Conservation (phyloP, 2,329 filamentous ascomycete genomes). For the Coleophoma eucalyptorum region DNA sequence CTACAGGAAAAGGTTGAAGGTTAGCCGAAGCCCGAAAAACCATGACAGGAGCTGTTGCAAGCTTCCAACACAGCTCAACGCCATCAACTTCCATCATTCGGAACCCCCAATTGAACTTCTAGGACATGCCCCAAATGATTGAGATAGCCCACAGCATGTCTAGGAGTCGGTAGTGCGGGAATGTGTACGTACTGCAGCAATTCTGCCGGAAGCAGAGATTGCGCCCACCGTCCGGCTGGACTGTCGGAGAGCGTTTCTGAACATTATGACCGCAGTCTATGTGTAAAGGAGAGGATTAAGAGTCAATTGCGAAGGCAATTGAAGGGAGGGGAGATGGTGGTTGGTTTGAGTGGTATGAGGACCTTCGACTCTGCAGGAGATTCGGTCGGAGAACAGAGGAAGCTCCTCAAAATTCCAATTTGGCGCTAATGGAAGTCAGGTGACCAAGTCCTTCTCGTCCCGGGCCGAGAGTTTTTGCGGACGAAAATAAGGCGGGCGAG, state of each 20-base stretch:
- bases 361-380: slow-evolving; percentile 15
- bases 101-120: slow-evolving; percentile 31
- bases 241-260: slow-evolving; percentile 97
- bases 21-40: slow-evolving; percentile 51
- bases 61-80: slow-evolving; percentile 34
- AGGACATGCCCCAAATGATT: slow-evolving; percentile 31
- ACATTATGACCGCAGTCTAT: slow-evolving; percentile 69
- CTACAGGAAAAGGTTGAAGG: slow-evolving; percentile 53
- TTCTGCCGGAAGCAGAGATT: slow-evolving; percentile 87
- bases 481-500: too few relatives aligned
- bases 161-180: slow-evolving; percentile 33
- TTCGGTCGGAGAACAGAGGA: slow-evolving; percentile 6
- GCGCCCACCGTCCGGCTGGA: slow-evolving; percentile 92
- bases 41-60: slow-evolving; percentile 22
- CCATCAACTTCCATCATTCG: slow-evolving; percentile 26
- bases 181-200: slow-evolving; percentile 83
- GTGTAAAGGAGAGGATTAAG: slow-evolving; percentile 46
- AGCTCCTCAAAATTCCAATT: background rate
- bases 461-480: too few relatives aligned
- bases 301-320: slow-evolving; percentile 65
- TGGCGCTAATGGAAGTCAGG: background rate
- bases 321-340: slow-evolving; percentile 54
- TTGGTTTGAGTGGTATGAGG: slow-evolving; percentile 29
- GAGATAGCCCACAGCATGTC: slow-evolving; percentile 32
- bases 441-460: too few relatives aligned